These are phyloP conservation scores for Otatea glauca DNA, from an alignment of 176 grass and related monocot species.

Conservation along the genomic window DNA sequence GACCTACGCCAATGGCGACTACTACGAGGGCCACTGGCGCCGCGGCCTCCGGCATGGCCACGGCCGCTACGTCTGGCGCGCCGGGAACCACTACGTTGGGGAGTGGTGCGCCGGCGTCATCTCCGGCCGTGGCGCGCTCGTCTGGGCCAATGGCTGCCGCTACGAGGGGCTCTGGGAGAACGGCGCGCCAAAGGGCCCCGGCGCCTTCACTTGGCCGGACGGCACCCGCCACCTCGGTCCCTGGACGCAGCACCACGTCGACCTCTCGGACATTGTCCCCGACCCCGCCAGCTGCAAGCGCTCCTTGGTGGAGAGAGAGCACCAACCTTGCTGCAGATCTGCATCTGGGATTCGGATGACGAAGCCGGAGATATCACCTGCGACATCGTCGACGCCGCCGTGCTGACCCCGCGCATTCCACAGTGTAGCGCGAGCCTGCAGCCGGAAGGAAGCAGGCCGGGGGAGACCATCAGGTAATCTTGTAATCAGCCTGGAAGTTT, in stretches of 20 bases:
- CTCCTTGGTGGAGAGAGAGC: neutral
- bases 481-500: too few relatives aligned
- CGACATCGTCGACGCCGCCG: conserved; percentile 42
- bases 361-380: conserved; percentile 60
- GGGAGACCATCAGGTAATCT: conserved; percentile 65
- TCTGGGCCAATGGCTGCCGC: conserved; percentile 60
- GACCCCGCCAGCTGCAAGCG: conserved; percentile 43
- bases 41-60: conserved; percentile 57
- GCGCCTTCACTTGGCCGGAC: conserved; percentile 54
- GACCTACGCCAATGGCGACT: conserved; percentile 33
- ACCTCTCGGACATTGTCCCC: conserved; percentile 32
- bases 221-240: conserved; percentile 44
- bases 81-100: too few relatives aligned
- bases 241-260: conserved; percentile 40
- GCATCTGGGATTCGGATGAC: conserved; percentile 61
- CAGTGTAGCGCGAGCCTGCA: too few relatives aligned
- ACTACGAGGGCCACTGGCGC: conserved; percentile 60
- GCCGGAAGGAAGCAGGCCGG: conserved; percentile 51
- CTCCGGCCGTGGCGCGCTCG: conserved; percentile 51
- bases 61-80: conserved; percentile 55
- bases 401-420: neutral
- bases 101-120: conserved; percentile 54
- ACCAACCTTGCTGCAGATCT: conserved; percentile 53
- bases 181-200: conserved; percentile 50
- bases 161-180: conserved; percentile 64